A percentile compares a stretch with the other conserved stretches of the same genome.
phyloP scores from a whole-genome alignment of 345 rosid species.

The Salix brachista region DNA sequence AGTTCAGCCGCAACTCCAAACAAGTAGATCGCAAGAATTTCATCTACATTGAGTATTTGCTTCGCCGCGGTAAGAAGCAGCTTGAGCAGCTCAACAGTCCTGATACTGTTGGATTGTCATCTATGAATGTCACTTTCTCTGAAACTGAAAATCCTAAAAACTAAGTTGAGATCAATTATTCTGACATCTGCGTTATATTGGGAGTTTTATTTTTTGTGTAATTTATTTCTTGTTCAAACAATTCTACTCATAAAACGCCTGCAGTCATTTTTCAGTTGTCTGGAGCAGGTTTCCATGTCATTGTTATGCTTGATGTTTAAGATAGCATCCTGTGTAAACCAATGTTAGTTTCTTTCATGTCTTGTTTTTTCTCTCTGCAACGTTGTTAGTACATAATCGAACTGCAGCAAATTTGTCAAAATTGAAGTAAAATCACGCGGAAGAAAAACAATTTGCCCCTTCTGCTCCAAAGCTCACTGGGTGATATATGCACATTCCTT shows the following conservation, averaged over 20 bases:
- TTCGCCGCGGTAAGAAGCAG: slow-evolving; percentile 74
- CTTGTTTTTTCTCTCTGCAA: background rate
- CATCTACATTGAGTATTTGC: slow-evolving; percentile 68
- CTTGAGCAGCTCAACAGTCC: slow-evolving; percentile 74
- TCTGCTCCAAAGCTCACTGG: slow-evolving; percentile 72
- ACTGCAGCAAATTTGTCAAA: no score
- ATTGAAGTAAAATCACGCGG: no score
- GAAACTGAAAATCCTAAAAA: background rate
- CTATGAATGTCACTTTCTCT: background rate
- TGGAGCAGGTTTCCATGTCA: background rate
- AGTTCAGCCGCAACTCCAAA: slow-evolving; percentile 53
- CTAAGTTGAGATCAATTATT: background rate
- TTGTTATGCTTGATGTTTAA: background rate
- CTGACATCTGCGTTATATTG: no score
- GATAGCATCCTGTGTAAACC: no score
- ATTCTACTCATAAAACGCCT: background rate
- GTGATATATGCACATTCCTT: slow-evolving; percentile 56
- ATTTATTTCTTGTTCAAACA: background rate
- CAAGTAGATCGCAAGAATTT: slow-evolving; percentile 79
- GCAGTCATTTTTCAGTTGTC: background rate
- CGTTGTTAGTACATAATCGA: no score
- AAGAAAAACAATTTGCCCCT: slow-evolving; percentile 21
- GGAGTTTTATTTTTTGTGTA: no score
- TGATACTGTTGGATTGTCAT: slow-evolving; percentile 26
- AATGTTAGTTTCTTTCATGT: background rate